phyloP scores from a whole-genome alignment of 768 basidiomycete genomes.

The Agrocybe chaxingu region DNA sequence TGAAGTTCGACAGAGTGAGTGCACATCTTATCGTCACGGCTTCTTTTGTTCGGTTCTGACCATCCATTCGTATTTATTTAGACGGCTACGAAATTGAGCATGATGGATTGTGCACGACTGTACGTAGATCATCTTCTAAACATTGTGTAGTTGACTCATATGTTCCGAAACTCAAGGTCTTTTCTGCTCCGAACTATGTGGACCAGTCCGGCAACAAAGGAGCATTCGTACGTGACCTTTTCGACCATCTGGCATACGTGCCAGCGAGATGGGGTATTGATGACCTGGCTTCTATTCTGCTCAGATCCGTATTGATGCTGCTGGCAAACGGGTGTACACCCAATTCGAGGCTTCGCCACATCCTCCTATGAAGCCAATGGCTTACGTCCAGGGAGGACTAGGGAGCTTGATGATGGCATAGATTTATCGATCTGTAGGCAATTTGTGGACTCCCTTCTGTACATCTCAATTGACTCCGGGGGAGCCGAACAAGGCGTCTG shows the following conservation, averaged over 20 bases:
- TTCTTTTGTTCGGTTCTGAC: background rate
- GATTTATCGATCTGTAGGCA: background rate
- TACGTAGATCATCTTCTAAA: constrained; percentile 25
- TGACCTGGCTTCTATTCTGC: background rate
- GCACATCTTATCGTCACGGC: constrained; percentile 1
- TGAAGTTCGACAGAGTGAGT: constrained; percentile 87
- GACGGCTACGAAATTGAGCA: constrained; percentile 97
- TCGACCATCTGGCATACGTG: too few relatives aligned
- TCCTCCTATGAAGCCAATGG: constrained; percentile 92
- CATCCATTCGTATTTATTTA: constrained; percentile 20
- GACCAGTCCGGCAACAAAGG: constrained; percentile 92
- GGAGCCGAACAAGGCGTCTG: too few relatives aligned
- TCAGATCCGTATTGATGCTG: constrained; percentile 79
- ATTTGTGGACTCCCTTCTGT: background rate
- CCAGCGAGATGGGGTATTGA: too few relatives aligned
- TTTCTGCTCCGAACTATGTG: constrained; percentile 94
- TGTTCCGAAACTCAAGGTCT: constrained; percentile 49
- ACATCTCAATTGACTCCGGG: too few relatives aligned
- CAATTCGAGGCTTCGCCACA: constrained; percentile 87
- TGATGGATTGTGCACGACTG: constrained; percentile 91
- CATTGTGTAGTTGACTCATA: constrained; percentile 3
- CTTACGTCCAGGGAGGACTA: constrained; percentile 70
- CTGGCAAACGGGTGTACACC: constrained; percentile 68
- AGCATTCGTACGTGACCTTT: constrained; percentile 64
- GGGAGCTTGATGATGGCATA: constrained; percentile 64